These are phyloP conservation scores for Rhododendron griersonianum DNA, from an alignment of 148 eudicot genomes.

Conservation along the genomic window DNA sequence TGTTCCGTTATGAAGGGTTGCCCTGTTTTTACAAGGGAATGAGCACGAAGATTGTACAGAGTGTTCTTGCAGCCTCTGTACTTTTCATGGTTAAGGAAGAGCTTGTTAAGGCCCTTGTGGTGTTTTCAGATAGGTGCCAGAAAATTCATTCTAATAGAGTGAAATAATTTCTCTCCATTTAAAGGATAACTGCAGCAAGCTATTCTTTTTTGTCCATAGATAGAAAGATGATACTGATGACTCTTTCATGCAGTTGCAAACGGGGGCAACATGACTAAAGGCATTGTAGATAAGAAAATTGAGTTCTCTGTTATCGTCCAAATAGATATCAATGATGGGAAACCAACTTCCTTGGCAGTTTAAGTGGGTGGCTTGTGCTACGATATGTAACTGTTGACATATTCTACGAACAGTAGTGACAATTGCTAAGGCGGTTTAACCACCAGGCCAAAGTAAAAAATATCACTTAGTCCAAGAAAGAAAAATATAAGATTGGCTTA, in stretches of 20 bases:
- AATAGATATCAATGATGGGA: too few relatives aligned
- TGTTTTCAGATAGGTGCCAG: slow-evolving; percentile 39
- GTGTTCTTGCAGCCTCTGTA: slow-evolving; percentile 90
- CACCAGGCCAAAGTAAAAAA: too few relatives aligned
- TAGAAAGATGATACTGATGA: not conserved
- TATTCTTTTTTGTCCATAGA: not conserved
- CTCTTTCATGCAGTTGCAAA: not conserved
- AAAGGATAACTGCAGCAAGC: not conserved
- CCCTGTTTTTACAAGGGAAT: slow-evolving; percentile 86
- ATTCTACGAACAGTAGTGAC: too few relatives aligned
- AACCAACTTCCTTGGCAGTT: too few relatives aligned
- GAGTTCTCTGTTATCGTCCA: not conserved
- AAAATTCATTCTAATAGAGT: slow-evolving; percentile 24
- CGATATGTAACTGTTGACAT: too few relatives aligned
- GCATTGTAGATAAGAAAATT: not conserved
- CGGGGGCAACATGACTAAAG: not conserved
- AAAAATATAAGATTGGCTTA: too few relatives aligned
- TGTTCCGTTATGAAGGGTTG: slow-evolving; percentile 78
- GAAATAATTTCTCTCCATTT: slow-evolving; percentile 20
- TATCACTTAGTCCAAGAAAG: too few relatives aligned
- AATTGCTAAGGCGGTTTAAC: too few relatives aligned
- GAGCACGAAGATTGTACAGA: slow-evolving; percentile 94
- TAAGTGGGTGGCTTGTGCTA: too few relatives aligned
- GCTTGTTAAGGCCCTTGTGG: slow-evolving; percentile 58
- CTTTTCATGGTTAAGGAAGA: slow-evolving; percentile 95